phyloP scores from a whole-genome alignment of 495 filamentous ascomycete genomes.

The Penicillium lividum region DNA sequence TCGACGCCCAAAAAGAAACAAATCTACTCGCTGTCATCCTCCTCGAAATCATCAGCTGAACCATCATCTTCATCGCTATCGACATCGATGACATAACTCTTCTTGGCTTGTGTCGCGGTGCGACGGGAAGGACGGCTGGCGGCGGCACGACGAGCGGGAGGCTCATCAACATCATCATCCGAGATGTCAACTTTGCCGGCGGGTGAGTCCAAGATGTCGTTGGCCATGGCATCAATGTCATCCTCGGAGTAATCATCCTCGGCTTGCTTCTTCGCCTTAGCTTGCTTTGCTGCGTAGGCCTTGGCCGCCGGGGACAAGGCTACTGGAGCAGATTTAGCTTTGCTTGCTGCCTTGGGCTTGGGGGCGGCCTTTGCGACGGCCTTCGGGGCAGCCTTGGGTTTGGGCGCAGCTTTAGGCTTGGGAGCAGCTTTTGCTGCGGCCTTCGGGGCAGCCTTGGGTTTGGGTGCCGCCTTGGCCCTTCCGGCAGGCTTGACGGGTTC shows the following conservation, averaged over 20 bases:
- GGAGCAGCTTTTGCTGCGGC: slow-evolving; percentile 18
- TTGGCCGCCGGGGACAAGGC: slow-evolving; percentile 75
- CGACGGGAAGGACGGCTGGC: slow-evolving; percentile 53
- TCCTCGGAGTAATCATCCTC: slow-evolving; percentile 47
- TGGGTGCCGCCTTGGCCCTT: slow-evolving; percentile 30
- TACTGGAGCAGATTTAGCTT: background rate
- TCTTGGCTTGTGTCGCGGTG: slow-evolving; percentile 50
- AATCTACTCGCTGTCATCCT: slow-evolving; percentile 41
- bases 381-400: slow-evolving; percentile 33
- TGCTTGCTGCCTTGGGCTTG: slow-evolving; percentile 11
- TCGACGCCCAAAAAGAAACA: background rate
- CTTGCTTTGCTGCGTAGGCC: slow-evolving; percentile 74
- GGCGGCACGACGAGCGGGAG: slow-evolving; percentile 33
- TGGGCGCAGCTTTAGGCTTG: slow-evolving; percentile 29
- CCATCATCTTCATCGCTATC: slow-evolving; percentile 48
- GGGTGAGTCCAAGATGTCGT: slow-evolving; percentile 57
- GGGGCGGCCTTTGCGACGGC: slow-evolving; percentile 32
- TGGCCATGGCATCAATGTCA: slow-evolving; percentile 55
- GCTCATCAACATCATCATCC: slow-evolving; percentile 39
- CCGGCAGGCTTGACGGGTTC: slow-evolving; percentile 32
- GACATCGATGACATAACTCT: slow-evolving; percentile 58
- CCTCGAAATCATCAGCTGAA: slow-evolving; percentile 42
- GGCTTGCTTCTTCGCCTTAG: slow-evolving; percentile 52
- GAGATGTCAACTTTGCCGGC: slow-evolving; percentile 32
- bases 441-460: slow-evolving; percentile 34